These are phyloP conservation scores for Sequoia sempervirens DNA, from an alignment of 75 land plant genomes.

Conservation along the genomic window DNA sequence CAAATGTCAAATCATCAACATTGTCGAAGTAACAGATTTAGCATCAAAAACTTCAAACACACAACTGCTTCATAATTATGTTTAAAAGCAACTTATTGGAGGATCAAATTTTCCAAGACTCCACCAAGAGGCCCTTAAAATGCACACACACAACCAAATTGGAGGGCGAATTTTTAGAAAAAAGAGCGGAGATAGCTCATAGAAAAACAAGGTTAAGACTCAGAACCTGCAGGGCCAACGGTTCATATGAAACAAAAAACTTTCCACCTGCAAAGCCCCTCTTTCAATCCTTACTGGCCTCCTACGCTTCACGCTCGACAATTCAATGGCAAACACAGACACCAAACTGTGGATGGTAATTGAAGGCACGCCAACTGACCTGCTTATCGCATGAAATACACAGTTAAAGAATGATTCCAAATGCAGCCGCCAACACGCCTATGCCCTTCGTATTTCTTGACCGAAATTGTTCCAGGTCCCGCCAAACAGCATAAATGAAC, in stretches of 20 bases:
- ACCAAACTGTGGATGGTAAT: too few relatives aligned
- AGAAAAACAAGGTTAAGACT: conserved; percentile 12
- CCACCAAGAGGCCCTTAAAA: not conserved
- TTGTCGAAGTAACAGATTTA: too few relatives aligned
- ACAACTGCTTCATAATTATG: not conserved
- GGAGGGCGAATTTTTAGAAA: not conserved
- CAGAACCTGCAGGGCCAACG: conserved; percentile 14
- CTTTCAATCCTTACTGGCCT: conserved; percentile 10
- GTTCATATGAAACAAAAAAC: not conserved
- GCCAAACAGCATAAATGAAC: too few relatives aligned
- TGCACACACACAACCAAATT: not conserved
- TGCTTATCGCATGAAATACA: too few relatives aligned
- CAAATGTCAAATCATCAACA: too few relatives aligned
- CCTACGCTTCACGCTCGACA: not conserved
- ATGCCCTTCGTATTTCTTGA: too few relatives aligned
- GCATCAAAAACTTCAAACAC: not conserved
- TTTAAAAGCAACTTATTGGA: not conserved
- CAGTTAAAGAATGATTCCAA: too few relatives aligned
- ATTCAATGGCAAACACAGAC: too few relatives aligned
- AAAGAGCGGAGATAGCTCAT: not conserved
- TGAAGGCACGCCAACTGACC: too few relatives aligned
- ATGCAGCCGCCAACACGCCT: too few relatives aligned
- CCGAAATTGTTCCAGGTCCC: too few relatives aligned
- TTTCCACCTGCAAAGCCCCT: conserved; percentile 9
- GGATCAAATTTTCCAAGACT: not conserved